A percentile compares a stretch with the other conserved stretches of the same genome.
Evolutionary conservation across 2,329 filamentous ascomycete species (phyloP).

Genomic region (Neodidymelliopsis sp.): DNA sequence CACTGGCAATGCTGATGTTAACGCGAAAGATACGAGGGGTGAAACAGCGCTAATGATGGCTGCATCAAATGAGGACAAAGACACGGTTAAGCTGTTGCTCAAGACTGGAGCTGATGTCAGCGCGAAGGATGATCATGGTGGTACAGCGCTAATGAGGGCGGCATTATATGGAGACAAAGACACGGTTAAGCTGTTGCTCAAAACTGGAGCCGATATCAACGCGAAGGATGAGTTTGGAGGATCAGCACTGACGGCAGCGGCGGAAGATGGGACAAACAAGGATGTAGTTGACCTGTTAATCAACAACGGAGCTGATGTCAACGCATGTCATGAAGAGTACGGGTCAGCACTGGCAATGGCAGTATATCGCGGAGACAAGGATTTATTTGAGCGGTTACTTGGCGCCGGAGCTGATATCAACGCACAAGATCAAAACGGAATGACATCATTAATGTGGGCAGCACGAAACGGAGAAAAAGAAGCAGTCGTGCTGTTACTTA

Average conservation of each 20-base stretch:
- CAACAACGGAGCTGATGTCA: background rate
- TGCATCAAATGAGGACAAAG: constrained; percentile 4
- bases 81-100: constrained; percentile 9
- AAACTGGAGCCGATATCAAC: constrained; percentile 5
- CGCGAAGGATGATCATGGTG: background rate
- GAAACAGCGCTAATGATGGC: background rate
- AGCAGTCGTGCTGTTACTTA: background rate
- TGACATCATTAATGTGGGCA: constrained; percentile 13
- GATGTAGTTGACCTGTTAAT: constrained; percentile 9
- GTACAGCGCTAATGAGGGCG: background rate
- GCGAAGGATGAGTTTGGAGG: background rate
- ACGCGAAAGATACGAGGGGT: constrained; percentile 5
- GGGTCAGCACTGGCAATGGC: too few species aligned
- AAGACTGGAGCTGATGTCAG: constrained; percentile 3
- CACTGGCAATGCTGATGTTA: background rate
- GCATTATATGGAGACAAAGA: constrained; percentile 5
- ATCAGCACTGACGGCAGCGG: background rate
- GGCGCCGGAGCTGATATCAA: too few species aligned
- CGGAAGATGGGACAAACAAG: constrained; percentile 1
- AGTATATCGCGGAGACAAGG: too few species aligned
- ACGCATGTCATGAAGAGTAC: too few species aligned
- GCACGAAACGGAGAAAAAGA: background rate
- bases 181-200: constrained; percentile 10
- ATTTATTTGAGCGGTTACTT: too few species aligned
- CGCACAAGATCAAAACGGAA: background rate